Evolutionary conservation across 2,329 filamentous ascomycete genomes (phyloP).

Genomic region (Lachnellula willkommii): DNA sequence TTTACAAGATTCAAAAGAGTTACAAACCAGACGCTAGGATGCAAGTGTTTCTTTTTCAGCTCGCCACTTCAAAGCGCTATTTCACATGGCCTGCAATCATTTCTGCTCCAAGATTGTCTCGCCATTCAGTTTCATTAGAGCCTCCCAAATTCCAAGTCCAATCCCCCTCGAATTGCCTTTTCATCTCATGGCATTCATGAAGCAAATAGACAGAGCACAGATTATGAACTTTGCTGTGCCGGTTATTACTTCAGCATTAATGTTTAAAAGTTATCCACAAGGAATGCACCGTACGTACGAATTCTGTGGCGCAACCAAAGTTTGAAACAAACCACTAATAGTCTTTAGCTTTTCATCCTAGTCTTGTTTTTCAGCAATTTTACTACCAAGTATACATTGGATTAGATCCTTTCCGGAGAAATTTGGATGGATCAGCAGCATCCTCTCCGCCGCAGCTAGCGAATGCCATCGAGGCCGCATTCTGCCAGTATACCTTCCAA

Average conservation of each 20-base stretch:
- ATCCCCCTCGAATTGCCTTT: slow-evolving; percentile 3
- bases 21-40: background rate
- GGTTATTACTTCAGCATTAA: slow-evolving; percentile 16
- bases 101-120: slow-evolving; percentile 1
- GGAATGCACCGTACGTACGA: slow-evolving; percentile 19
- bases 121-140: slow-evolving; percentile 9
- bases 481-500: slow-evolving; percentile 4
- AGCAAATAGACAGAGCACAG: slow-evolving; percentile 1
- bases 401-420: background rate
- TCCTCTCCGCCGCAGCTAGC: background rate
- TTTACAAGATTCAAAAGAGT: slow-evolving; percentile 3
- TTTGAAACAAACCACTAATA: background rate
- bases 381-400: slow-evolving; percentile 6
- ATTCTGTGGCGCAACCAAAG: no score
- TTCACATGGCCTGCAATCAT: slow-evolving; percentile 6
- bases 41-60: slow-evolving; percentile 5
- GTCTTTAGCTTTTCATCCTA: slow-evolving; percentile 7
- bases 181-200: slow-evolving; percentile 7
- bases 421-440: background rate
- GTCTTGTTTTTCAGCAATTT: slow-evolving; percentile 7
- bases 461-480: background rate
- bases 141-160: slow-evolving; percentile 5
- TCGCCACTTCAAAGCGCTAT: slow-evolving; percentile 8
- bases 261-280: slow-evolving; percentile 20
- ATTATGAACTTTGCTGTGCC: slow-evolving; percentile 11